Conservation (phyloP, 176 grass and related monocot species). For the Aegilops bicornis region DNA sequence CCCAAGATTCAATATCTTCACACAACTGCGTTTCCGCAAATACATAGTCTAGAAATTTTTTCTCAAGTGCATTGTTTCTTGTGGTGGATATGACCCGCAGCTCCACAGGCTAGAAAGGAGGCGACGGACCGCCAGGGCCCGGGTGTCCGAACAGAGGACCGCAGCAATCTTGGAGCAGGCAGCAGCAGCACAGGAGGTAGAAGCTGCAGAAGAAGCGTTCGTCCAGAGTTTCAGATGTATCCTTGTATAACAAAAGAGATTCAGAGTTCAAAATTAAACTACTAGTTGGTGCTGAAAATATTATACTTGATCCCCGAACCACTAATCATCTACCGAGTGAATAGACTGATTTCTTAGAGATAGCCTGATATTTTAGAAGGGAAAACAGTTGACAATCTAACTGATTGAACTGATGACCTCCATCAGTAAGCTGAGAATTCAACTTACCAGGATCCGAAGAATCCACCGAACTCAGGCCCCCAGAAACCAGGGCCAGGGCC, state of each 20-base stretch:
- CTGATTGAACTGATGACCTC: too few relatives aligned
- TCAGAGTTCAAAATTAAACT: too few relatives aligned
- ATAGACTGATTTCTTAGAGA: too few relatives aligned
- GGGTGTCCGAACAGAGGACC: conserved; percentile 23
- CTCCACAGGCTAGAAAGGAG: conserved; percentile 38
- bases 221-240: not conserved
- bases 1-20: not conserved
- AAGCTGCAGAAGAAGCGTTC: conserved; percentile 19
- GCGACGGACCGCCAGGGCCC: not conserved
- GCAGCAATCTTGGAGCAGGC: conserved; percentile 48
- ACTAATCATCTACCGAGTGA: too few relatives aligned
- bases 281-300: too few relatives aligned
- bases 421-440: not conserved
- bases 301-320: too few relatives aligned
- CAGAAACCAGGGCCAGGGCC: conserved; percentile 17
- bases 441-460: conserved; percentile 45
- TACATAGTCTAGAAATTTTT: not conserved
- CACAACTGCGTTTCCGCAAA: not conserved
- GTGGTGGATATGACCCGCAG: not conserved
- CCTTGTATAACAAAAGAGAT: too few relatives aligned
- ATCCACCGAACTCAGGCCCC: conserved; percentile 26
- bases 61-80: not conserved
- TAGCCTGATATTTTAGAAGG: too few relatives aligned
- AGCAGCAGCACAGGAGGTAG: conserved; percentile 54
- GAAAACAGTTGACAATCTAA: too few relatives aligned